A percentile compares a stretch with the other conserved stretches of the same genome.
phyloP scores from a whole-genome alignment of 1,284 basidiomycete species.

The Bondarzewia mesenterica region DNA sequence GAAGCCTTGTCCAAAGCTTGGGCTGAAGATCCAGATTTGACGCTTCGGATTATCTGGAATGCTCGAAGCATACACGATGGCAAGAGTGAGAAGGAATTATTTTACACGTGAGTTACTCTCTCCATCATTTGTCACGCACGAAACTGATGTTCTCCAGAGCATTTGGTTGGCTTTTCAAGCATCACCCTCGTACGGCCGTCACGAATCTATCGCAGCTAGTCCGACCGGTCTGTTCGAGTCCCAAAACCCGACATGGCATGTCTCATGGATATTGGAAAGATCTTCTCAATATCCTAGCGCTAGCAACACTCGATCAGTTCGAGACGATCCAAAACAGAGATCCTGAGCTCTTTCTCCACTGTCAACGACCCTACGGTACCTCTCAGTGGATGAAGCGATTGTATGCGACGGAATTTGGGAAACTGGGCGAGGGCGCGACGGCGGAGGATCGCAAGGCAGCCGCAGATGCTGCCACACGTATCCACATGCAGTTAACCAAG shows the following conservation, averaged over 20 bases:
- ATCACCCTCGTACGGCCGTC: slow-evolving; percentile 58
- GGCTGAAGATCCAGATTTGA: slow-evolving; percentile 40
- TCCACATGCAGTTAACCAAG: slow-evolving; percentile 18
- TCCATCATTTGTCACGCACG: not conserved
- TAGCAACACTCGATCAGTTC: slow-evolving; percentile 44
- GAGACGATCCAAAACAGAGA: not conserved
- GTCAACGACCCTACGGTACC: slow-evolving; percentile 6
- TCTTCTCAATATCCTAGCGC: slow-evolving; percentile 50
- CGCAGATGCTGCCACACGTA: not conserved
- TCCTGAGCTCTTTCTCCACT: slow-evolving; percentile 11
- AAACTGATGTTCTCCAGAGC: slow-evolving; percentile 24
- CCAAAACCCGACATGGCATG: slow-evolving; percentile 18
- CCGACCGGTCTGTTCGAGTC: slow-evolving; percentile 33
- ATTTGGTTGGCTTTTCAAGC: slow-evolving; percentile 55
- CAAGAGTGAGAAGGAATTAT: slow-evolving; percentile 42
- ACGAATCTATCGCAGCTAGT: slow-evolving; percentile 44
- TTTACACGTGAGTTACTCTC: slow-evolving; percentile 35
- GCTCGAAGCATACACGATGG: slow-evolving; percentile 56
- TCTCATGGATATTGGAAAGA: slow-evolving; percentile 67
- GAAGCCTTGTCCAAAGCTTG: slow-evolving; percentile 36
- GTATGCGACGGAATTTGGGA: not conserved
- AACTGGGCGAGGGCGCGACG: slow-evolving; percentile 9
- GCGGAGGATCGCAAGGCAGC: slow-evolving; percentile 5
- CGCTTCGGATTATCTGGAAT: slow-evolving; percentile 55
- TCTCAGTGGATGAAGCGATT: not conserved